Percentiles rank a stretch among this genome's conserved stretches.
These are phyloP conservation scores for Pseudocercospora eumusae DNA, from an alignment of 2,329 filamentous ascomycete genomes.

Conservation along the genomic window DNA sequence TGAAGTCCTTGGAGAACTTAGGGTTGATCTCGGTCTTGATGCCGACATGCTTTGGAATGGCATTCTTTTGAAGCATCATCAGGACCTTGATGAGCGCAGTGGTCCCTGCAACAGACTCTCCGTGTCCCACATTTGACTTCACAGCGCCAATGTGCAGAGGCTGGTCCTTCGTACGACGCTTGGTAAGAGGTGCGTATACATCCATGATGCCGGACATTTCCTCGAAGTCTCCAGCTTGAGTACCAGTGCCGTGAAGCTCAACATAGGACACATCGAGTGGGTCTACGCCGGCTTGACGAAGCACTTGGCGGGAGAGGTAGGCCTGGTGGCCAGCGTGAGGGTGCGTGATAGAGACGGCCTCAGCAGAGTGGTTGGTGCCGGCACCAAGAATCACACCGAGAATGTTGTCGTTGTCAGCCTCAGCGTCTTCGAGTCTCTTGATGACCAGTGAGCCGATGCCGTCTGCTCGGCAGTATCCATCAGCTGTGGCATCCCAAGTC, in stretches of 20 bases:
- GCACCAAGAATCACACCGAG: slow-evolving; percentile 20
- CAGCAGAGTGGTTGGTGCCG: slow-evolving; percentile 23
- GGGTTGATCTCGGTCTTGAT: slow-evolving; percentile 59
- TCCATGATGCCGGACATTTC: slow-evolving; percentile 16
- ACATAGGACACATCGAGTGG: slow-evolving; percentile 19
- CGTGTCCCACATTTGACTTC: slow-evolving; percentile 43
- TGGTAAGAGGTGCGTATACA: slow-evolving; percentile 4
- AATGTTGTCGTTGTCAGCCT: slow-evolving; percentile 39
- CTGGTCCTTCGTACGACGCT: slow-evolving; percentile 14
- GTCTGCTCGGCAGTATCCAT: slow-evolving; percentile 39
- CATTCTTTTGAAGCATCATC: slow-evolving; percentile 39
- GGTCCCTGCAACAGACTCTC: slow-evolving; percentile 40
- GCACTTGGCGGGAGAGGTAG: slow-evolving; percentile 13
- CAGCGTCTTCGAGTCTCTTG: slow-evolving; percentile 38
- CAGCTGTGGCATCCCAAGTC: slow-evolving; percentile 34
- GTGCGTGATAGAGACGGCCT: slow-evolving; percentile 24
- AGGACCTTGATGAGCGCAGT: slow-evolving; percentile 41
- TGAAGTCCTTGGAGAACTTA: slow-evolving; percentile 59
- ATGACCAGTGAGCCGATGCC: slow-evolving; percentile 33
- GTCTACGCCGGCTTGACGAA: slow-evolving; percentile 20
- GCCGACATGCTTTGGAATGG: slow-evolving; percentile 37
- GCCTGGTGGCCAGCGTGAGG: slow-evolving; percentile 28
- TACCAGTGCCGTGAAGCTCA: slow-evolving; percentile 26
- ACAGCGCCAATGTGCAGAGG: slow-evolving; percentile 37
- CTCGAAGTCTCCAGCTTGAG: slow-evolving; percentile 18